Evolutionary conservation across 805 yeast species (phyloP), one percentile per base, ranked within the genome.

Genomic region (Saccharomycopsis malanga): DNA sequence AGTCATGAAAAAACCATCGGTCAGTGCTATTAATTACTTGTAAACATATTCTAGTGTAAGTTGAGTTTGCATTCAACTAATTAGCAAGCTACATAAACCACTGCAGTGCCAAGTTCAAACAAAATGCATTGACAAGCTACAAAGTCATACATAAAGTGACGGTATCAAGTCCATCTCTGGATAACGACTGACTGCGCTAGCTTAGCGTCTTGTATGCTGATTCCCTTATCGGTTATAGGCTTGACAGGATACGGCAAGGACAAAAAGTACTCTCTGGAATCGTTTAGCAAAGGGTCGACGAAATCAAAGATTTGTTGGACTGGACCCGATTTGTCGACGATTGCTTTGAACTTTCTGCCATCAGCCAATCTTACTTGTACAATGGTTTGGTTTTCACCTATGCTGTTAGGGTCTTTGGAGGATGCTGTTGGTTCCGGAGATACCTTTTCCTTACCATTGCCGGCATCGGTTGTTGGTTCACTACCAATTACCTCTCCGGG

Each of bases 331-430:
- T 87, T 69, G 55, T 77, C 69, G 60, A 91, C 82, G 41, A 76
- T 76, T 42, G 75, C 78, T 14, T 84, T 71, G 17, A 77, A 67
- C 51, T 87, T 74, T 52, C 78, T 74, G 4, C 97, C 97, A 58
- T 78, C 82, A 2, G 93, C 94, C 49, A 88, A 74, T 60, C 96
- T 75, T 14, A 89, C 77, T 63, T 87, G 96, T 5, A 89, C 81
- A 4, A 74, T 68, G 0, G 91, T 71, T 59, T 87, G 93, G 4
- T 94, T 93, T 18, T 60, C 62, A 2, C 68, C 54, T 20, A 58
- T 54, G 37, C 43, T 42, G 42, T 55, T 56, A 17, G 55, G 52
- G 10, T 54, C 53, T 36, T 57, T 56, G 4, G 56, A 53, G 20
- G 57, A 53, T 15, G 56, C 47, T 9, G 55, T 42, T 22, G 56